These are phyloP conservation scores for Russula brevipes DNA, from an alignment of 768 basidiomycete genomes.

Conservation along the genomic window DNA sequence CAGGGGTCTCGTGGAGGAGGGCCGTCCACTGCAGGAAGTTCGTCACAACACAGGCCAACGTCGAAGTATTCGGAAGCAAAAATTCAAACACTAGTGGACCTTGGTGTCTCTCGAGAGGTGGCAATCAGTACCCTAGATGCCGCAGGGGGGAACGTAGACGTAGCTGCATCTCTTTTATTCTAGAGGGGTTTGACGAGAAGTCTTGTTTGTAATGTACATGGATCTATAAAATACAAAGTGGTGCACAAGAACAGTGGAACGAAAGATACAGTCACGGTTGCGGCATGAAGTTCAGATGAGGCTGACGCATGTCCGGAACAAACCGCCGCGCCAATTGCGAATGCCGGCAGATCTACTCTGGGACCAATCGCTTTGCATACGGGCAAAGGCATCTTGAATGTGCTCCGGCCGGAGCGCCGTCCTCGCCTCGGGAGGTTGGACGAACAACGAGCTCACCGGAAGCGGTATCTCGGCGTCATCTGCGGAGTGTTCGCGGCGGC, in stretches of 20 bases:
- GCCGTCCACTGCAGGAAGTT: constrained; percentile 35
- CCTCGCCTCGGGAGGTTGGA: constrained; percentile 76
- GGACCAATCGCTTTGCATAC: constrained; percentile 85
- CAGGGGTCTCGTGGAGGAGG: constrained; percentile 31
- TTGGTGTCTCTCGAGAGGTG: constrained; percentile 72
- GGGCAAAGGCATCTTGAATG: constrained; percentile 84
- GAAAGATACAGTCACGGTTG: neutral
- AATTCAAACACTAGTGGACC: constrained; percentile 61
- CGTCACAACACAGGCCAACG: constrained; percentile 25
- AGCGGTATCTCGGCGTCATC: constrained; percentile 56
- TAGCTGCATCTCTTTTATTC: constrained; percentile 86
- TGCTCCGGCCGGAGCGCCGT: constrained; percentile 78
- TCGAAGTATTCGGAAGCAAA: constrained; percentile 49
- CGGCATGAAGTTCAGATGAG: constrained; percentile 50
- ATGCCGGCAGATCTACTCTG: constrained; percentile 80
- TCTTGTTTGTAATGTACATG: constrained; percentile 17
- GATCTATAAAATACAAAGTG: constrained; percentile 26
- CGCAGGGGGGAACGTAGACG: constrained; percentile 79
- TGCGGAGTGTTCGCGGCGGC: constrained; percentile 54
- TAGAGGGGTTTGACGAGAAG: constrained; percentile 29
- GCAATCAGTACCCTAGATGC: constrained; percentile 75
- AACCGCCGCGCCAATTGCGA: constrained; percentile 84
- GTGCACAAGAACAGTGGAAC: constrained; percentile 9
- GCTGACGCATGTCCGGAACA: constrained; percentile 72
- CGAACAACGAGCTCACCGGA: constrained; percentile 68